Evolutionary conservation across 768 basidiomycete species (phyloP).

Genomic region (Phanerodontia chrysosporium): DNA sequence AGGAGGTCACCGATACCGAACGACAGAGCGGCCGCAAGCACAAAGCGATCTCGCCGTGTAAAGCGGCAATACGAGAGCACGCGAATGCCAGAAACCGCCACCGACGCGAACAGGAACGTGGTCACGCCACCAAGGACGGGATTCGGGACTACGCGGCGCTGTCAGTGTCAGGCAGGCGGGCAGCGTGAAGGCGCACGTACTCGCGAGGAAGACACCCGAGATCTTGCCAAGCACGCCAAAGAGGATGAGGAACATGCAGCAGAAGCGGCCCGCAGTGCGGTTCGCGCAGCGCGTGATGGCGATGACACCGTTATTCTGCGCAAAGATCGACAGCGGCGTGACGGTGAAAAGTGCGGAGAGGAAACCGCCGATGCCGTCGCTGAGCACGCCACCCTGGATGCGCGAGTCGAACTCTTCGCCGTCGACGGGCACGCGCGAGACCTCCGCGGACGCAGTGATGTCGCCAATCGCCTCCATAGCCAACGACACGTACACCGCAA

Average conservation of each 20-base stretch:
- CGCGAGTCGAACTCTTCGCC: slow-evolving; percentile 77
- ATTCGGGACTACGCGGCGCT: slow-evolving; percentile 53
- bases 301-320: slow-evolving; percentile 82
- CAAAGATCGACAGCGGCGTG: slow-evolving; percentile 75
- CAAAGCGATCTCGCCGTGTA: slow-evolving; percentile 61
- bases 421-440: slow-evolving; percentile 67
- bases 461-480: slow-evolving; percentile 87
- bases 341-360: slow-evolving; percentile 79
- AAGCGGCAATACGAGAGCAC: slow-evolving; percentile 60
- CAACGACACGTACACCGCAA: slow-evolving; percentile 64
- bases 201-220: slow-evolving; percentile 80
- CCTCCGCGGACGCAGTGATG: slow-evolving; percentile 78
- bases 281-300: slow-evolving; percentile 84
- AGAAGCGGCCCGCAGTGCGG: slow-evolving; percentile 73
- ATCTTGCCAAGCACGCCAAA: slow-evolving; percentile 81
- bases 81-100: slow-evolving; percentile 65
- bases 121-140: slow-evolving; percentile 83
- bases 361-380: slow-evolving; percentile 80
- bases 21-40: slow-evolving; percentile 63
- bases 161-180: background rate
- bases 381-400: slow-evolving; percentile 79
- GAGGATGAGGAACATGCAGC: slow-evolving; percentile 73
- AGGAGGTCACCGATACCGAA: slow-evolving; percentile 73
- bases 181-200: slow-evolving; percentile 34
- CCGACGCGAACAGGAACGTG: slow-evolving; percentile 80